Conservation (phyloP, 2,329 filamentous ascomycete species). For the Gremmenia infestans region DNA sequence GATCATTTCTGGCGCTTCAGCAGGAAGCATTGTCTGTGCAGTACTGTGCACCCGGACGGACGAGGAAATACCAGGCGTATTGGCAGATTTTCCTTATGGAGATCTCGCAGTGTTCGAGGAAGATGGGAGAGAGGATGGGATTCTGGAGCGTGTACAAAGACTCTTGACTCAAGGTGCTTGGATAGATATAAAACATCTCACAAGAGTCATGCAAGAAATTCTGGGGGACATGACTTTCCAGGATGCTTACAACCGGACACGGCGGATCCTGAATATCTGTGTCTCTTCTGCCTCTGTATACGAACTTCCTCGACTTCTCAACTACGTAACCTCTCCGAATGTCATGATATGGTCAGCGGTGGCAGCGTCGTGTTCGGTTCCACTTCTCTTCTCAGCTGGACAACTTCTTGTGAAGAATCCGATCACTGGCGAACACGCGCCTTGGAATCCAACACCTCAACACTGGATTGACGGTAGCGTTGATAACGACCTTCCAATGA, state of each 20-base stretch:
- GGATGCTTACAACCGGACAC: slow-evolving; percentile 91
- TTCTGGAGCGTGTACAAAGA: slow-evolving; percentile 64
- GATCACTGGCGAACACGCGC: slow-evolving; percentile 66
- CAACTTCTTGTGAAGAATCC: slow-evolving; percentile 82
- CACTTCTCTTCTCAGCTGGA: slow-evolving; percentile 75
- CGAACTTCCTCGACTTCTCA: slow-evolving; percentile 79
- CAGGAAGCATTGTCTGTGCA: slow-evolving; percentile 64
- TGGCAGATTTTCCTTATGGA: slow-evolving; percentile 56
- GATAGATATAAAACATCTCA: slow-evolving; percentile 79
- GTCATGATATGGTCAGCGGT: slow-evolving; percentile 96
- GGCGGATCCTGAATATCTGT: slow-evolving; percentile 87
- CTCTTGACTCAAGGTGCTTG: slow-evolving; percentile 78
- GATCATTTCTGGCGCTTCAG: slow-evolving; percentile 64
- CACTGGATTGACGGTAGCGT: slow-evolving; percentile 93
- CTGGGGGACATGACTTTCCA: slow-evolving; percentile 91
- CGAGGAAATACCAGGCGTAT: slow-evolving; percentile 53
- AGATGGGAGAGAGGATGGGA: slow-evolving; percentile 51
- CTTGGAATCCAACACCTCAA: slow-evolving; percentile 82
- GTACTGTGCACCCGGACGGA: slow-evolving; percentile 61
- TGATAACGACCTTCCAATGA: slow-evolving; percentile 90
- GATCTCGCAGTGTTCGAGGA: slow-evolving; percentile 61
- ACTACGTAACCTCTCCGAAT: slow-evolving; percentile 90
- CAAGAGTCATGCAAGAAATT: slow-evolving; percentile 72
- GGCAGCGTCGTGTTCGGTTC: slow-evolving; percentile 91
- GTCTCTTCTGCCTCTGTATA: slow-evolving; percentile 85